Conservation (phyloP, 164 flowering plant genomes). For the Amborella trichopoda region DNA sequence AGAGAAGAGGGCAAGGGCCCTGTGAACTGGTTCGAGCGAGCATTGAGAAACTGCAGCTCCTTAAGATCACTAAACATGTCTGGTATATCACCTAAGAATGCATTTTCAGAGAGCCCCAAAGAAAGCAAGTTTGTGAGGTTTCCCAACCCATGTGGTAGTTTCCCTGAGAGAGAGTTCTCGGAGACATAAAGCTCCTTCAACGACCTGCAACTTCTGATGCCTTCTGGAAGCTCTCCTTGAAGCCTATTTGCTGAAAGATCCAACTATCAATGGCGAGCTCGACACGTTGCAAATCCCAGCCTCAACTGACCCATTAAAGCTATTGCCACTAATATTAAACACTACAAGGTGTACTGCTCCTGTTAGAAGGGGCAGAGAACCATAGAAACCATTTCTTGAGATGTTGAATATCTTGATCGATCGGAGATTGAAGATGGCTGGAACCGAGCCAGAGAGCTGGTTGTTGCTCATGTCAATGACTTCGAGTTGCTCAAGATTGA, state of each 20-base stretch:
- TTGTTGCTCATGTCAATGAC: conserved; percentile 72
- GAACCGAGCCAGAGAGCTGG: conserved; percentile 33
- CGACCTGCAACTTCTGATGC: conserved; percentile 39
- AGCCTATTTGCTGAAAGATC: conserved; percentile 56
- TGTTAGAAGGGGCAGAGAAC: conserved; percentile 23
- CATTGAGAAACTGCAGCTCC: conserved; percentile 33
- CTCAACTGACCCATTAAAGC: conserved; percentile 33
- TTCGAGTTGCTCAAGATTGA: conserved; percentile 39
- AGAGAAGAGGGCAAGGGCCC: conserved; percentile 53
- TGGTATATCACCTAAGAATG: conserved; percentile 44
- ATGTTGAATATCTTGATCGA: conserved; percentile 38
- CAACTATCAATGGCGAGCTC: conserved; percentile 24
- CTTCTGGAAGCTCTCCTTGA: conserved; percentile 31
- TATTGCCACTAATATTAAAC: conserved; percentile 59
- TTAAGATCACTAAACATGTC: conserved; percentile 43
- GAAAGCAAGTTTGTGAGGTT: conserved; percentile 45
- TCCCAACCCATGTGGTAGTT: conserved; percentile 36
- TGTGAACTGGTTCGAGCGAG: conserved; percentile 49
- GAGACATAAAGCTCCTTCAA: conserved; percentile 52
- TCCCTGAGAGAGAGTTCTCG: conserved; percentile 56
- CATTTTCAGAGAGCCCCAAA: conserved; percentile 36
- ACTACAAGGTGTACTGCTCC: conserved; percentile 26
- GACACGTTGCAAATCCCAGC: conserved; percentile 33
- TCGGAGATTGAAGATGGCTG: conserved; percentile 23
- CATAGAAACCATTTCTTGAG: conserved; percentile 53